phyloP scores from a whole-genome alignment of 1,284 basidiomycete species.

The Cryptococcus sp. region DNA sequence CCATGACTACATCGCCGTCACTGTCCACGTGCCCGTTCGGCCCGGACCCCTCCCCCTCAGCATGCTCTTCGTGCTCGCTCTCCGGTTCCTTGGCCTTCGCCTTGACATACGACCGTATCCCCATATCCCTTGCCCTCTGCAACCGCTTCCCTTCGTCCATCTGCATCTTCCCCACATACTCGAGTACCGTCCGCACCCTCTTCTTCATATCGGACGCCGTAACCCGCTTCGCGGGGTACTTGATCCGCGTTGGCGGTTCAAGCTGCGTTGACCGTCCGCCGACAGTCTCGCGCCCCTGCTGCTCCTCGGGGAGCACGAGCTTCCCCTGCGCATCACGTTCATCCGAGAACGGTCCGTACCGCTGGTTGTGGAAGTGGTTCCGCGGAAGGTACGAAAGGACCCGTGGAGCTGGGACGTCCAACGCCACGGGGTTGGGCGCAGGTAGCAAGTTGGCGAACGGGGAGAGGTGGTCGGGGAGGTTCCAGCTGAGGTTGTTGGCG shows the following conservation, averaged over 20 bases:
- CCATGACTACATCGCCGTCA: conserved; percentile 7
- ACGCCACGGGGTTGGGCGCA: conserved; percentile 64
- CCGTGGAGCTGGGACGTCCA: conserved; percentile 61
- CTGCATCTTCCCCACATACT: conserved; percentile 69
- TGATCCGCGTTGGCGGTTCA: conserved; percentile 86
- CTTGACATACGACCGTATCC: conserved; percentile 35
- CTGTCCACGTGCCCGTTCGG: conserved; percentile 8
- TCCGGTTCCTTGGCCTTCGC: conserved; percentile 8
- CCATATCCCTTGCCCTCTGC: conserved; percentile 64
- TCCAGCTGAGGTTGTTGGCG: conserved; percentile 62
- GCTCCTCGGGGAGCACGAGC: conserved; percentile 31
- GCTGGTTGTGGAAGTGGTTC: conserved; percentile 38
- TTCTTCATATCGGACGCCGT: conserved; percentile 97
- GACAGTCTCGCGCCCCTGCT: conserved; percentile 25
- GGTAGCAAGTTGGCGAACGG: conserved; percentile 84
- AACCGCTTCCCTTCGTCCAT: conserved; percentile 68
- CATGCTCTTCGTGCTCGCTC: conserved; percentile 7
- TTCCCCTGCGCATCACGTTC: conserved; percentile 33
- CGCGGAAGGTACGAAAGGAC: conserved; percentile 31
- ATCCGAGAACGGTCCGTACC: conserved; percentile 39
- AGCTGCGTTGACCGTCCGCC: conserved; percentile 52
- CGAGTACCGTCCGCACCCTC: conserved; percentile 82
- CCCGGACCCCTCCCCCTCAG: conserved; percentile 6
- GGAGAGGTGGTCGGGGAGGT: conserved; percentile 87
- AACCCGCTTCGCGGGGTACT: conserved; percentile 90